Percentiles rank a stretch among this genome's conserved stretches.
These are phyloP conservation scores for Chlamydomonas schloesseri DNA, from an alignment of 139 green algal genomes.

Conservation along the genomic window DNA sequence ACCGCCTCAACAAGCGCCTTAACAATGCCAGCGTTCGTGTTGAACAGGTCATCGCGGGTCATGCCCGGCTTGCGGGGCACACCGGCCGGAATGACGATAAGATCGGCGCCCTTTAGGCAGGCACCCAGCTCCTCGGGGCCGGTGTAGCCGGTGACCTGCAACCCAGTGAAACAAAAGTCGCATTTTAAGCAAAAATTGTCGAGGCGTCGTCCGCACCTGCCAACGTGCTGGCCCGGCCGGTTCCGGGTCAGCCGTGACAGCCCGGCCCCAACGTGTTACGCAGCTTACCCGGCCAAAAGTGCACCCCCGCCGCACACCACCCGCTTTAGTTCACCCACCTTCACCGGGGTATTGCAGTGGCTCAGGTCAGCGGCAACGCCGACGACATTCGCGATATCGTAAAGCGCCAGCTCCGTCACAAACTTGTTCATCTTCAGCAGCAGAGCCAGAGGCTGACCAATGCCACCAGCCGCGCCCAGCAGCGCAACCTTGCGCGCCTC, in stretches of 20 bases:
- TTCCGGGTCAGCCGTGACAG: too few species aligned
- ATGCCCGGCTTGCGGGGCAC: conserved; percentile 97
- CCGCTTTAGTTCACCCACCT: conserved; percentile 55
- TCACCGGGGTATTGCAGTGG: conserved; percentile 92
- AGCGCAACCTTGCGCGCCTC: conserved; percentile 72
- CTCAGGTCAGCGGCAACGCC: conserved; percentile 95
- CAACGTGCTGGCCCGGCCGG: too few species aligned
- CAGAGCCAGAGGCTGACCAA: conserved; percentile 89
- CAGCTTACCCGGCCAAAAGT: not conserved
- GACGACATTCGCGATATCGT: conserved; percentile 94
- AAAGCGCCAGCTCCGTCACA: conserved; percentile 93
- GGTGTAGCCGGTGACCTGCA: conserved; percentile 78
- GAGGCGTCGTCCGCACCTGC: too few species aligned
- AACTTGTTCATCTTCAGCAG: conserved; percentile 93
- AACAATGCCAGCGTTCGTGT: conserved; percentile 98
- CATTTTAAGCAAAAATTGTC: not conserved
- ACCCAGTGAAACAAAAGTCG: not conserved
- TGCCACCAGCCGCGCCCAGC: conserved; percentile 87
- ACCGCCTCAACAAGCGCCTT: conserved; percentile 80
- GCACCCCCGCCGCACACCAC: not conserved
- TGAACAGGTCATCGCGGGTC: conserved; percentile 99
- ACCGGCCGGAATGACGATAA: conserved; percentile 98
- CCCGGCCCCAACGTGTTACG: not conserved
- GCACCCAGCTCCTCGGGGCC: conserved; percentile 83
- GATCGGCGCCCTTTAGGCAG: conserved; percentile 66